A percentile compares a stretch with the other conserved stretches of the same genome.
These are phyloP conservation scores for Suhomyces kunorum DNA, from an alignment of 1,139 yeast species.

Conservation along the genomic window DNA sequence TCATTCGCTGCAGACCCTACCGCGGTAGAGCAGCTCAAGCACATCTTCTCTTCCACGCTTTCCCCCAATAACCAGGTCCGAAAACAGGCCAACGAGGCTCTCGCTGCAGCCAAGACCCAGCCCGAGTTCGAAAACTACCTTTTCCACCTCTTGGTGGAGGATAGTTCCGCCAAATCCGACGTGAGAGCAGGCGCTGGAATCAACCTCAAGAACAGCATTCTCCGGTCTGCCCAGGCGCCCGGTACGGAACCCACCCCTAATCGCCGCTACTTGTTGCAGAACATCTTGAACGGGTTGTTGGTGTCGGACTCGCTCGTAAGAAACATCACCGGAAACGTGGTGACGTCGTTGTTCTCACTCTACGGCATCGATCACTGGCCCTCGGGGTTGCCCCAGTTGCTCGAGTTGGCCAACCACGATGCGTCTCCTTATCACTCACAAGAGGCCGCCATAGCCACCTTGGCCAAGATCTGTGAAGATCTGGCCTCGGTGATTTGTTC, in stretches of 20 bases:
- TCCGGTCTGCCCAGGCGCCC: conserved; percentile 28
- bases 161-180: conserved; percentile 47
- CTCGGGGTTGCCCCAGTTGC: conserved; percentile 63
- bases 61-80: conserved; percentile 58
- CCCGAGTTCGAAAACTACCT: conserved; percentile 82
- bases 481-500: conserved; percentile 59
- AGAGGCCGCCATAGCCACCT: conserved; percentile 75
- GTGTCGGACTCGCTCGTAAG: conserved; percentile 64
- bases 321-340: conserved; percentile 87
- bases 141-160: conserved; percentile 64
- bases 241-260: conserved; percentile 25
- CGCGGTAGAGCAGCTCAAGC: conserved; percentile 61
- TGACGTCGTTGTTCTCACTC: conserved; percentile 76
- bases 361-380: conserved; percentile 79
- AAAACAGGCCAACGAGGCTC: conserved; percentile 62
- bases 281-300: conserved; percentile 67
- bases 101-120: conserved; percentile 65
- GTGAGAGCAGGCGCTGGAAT: conserved; percentile 90
- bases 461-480: conserved; percentile 48
- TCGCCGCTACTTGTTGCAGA: conserved; percentile 58
- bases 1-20: conserved; percentile 64
- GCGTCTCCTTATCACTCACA: conserved; percentile 38
- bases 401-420: conserved; percentile 51
- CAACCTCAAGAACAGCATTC: conserved; percentile 71
- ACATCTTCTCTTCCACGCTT: conserved; percentile 65